phyloP scores from a whole-genome alignment of 495 filamentous ascomycete genomes.

The Terfezia boudieri region DNA sequence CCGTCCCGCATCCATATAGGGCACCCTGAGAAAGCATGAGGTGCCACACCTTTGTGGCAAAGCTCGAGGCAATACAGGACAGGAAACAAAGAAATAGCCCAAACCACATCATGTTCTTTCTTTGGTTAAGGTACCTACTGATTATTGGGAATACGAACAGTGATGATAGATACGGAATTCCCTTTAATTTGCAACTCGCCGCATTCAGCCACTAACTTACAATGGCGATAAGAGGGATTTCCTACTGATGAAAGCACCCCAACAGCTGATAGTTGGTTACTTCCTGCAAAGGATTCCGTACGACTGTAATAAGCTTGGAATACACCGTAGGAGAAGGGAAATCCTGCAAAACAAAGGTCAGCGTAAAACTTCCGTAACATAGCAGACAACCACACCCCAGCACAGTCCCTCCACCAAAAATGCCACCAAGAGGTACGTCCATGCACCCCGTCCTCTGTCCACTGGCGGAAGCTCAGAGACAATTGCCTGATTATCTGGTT shows the following conservation, averaged over 20 bases:
- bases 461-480: constrained; percentile 26
- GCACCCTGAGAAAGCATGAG: constrained; percentile 33
- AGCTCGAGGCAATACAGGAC: constrained; percentile 21
- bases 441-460: constrained; percentile 40
- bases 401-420: constrained; percentile 43
- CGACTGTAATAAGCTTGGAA: constrained; percentile 27
- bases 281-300: constrained; percentile 21
- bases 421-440: constrained; percentile 37
- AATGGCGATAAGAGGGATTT: not conserved
- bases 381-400: constrained; percentile 30
- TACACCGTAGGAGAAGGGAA: constrained; percentile 36
- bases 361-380: not conserved
- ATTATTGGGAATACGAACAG: constrained; percentile 22
- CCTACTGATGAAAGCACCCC: constrained; percentile 20
- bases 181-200: not conserved
- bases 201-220: too few relatives aligned
- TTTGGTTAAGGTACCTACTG: constrained; percentile 10
- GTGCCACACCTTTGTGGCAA: constrained; percentile 23
- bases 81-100: constrained; percentile 24
- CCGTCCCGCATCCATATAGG: constrained; percentile 28
- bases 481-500: not conserved
- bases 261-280: constrained; percentile 15
- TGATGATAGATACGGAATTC: constrained; percentile 28
- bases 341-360: constrained; percentile 24
- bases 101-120: constrained; percentile 14